phyloP scores from a whole-genome alignment of 2,329 filamentous ascomycete genomes.

The Fusarium camptoceras region DNA sequence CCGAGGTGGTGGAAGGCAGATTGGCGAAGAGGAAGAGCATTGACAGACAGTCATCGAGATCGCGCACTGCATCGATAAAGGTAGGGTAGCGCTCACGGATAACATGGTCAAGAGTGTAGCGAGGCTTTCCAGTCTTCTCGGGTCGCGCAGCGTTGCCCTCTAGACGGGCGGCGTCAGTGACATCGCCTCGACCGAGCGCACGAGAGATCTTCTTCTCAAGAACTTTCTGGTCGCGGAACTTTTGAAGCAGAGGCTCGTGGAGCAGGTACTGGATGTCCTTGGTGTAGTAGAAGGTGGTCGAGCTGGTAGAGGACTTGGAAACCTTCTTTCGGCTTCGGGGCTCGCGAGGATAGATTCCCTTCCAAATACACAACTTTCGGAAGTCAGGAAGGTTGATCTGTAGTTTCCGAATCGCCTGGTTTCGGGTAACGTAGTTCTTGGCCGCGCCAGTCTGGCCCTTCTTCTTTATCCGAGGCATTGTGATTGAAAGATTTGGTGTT shows the following conservation, averaged over 20 bases:
- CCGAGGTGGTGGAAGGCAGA: slow-evolving; percentile 87
- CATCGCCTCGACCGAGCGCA: slow-evolving; percentile 91
- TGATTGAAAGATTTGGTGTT: slow-evolving; percentile 36
- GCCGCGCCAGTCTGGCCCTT: slow-evolving; percentile 92
- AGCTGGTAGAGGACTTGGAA: slow-evolving; percentile 87
- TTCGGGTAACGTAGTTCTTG: slow-evolving; percentile 98
- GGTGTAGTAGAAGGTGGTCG: slow-evolving; percentile 90
- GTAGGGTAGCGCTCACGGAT: slow-evolving; percentile 98
- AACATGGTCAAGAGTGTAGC: slow-evolving; percentile 93
- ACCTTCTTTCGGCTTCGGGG: slow-evolving; percentile 98
- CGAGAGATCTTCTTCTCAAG: slow-evolving; percentile 97
- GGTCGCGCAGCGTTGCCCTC: slow-evolving; percentile 88
- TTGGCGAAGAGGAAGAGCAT: slow-evolving; percentile 99
- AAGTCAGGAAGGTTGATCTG: slow-evolving; percentile 98
- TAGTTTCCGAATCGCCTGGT: slow-evolving; percentile 96
- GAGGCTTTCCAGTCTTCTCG: slow-evolving; percentile 90
- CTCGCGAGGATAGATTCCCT: slow-evolving; percentile 98
- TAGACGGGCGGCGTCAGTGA: slow-evolving; percentile 85
- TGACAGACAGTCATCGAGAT: slow-evolving; percentile 95
- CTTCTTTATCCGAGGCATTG: slow-evolving; percentile 86
- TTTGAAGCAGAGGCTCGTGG: slow-evolving; percentile 92
- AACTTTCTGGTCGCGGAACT: slow-evolving; percentile 96
- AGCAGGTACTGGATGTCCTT: slow-evolving; percentile 99
- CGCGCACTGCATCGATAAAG: slow-evolving; percentile 91
- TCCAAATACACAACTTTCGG: slow-evolving; percentile 98